A percentile compares a stretch with the other conserved stretches of the same genome.
Evolutionary conservation across 139 green algal species (phyloP).

Genomic region (Chlamydomonas incerta): DNA sequence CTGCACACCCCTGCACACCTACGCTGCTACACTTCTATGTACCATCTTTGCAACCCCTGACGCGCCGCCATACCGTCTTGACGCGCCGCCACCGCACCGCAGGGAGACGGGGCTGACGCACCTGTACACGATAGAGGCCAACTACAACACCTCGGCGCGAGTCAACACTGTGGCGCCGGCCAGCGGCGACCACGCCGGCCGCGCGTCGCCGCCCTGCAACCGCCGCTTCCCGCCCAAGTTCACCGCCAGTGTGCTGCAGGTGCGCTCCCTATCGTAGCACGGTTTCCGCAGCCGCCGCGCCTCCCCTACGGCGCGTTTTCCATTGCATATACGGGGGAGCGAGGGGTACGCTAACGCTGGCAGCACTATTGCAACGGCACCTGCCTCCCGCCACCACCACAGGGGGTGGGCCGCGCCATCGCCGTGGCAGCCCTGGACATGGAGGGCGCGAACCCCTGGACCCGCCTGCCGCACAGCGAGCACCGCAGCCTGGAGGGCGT

Average conservation of each 20-base stretch:
- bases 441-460: slow-evolving; percentile 64
- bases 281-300: no score
- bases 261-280: no score
- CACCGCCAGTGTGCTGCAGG: slow-evolving; percentile 41
- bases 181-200: slow-evolving; percentile 35
- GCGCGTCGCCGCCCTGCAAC: slow-evolving; percentile 55
- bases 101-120: slow-evolving; percentile 62
- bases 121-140: slow-evolving; percentile 74
- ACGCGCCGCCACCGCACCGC: neutral
- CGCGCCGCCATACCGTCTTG: neutral
- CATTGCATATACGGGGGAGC: no score
- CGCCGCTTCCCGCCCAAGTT: slow-evolving; percentile 46
- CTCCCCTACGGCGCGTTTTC: no score
- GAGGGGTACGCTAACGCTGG: no score
- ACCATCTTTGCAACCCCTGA: no score
- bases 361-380: no score
- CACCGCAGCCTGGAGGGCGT: slow-evolving; percentile 55
- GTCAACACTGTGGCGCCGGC: slow-evolving; percentile 48
- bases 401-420: slow-evolving; percentile 45
- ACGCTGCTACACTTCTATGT: no score
- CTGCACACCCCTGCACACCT: no score
- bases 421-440: slow-evolving; percentile 61
- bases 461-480: slow-evolving; percentile 57
- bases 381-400: no score
- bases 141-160: slow-evolving; percentile 58